Conservation (phyloP, 2,329 filamentous ascomycete genomes). For the Clathrospora elynae region DNA sequence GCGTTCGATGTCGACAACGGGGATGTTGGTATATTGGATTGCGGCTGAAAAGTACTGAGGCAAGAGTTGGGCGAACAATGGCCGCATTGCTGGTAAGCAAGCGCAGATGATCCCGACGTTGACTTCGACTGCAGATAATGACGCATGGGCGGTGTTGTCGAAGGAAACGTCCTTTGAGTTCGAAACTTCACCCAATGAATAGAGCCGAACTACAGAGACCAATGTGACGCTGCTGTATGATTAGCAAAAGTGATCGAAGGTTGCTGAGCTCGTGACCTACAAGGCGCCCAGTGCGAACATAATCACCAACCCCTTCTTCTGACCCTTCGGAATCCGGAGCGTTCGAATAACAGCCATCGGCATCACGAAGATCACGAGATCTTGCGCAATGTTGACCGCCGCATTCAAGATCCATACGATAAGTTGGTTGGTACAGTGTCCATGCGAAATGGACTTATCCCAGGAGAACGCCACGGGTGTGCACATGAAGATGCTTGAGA, state of each 20-base stretch:
- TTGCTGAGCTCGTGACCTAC: constrained; percentile 43
- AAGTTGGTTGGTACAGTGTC: constrained; percentile 40
- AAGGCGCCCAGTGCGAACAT: constrained; percentile 48
- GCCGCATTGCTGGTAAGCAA: constrained; percentile 45
- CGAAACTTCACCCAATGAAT: constrained; percentile 35
- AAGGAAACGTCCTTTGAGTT: constrained; percentile 39
- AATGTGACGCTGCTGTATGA: constrained; percentile 34
- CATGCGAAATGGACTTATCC: constrained; percentile 30
- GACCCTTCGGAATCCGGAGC: constrained; percentile 39
- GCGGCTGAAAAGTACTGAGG: constrained; percentile 43
- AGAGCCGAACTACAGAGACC: constrained; percentile 43
- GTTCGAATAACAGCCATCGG: constrained; percentile 39
- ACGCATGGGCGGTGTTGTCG: constrained; percentile 40
- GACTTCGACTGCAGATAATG: constrained; percentile 41
- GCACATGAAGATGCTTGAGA: constrained; percentile 45
- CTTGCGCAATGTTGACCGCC: constrained; percentile 40
- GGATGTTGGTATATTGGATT: constrained; percentile 20
- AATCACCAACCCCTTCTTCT: constrained; percentile 45
- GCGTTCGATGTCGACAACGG: constrained; percentile 29
- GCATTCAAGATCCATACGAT: constrained; percentile 42
- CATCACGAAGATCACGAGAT: constrained; percentile 41
- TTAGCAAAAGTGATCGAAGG: too few species aligned
- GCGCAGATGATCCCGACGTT: constrained; percentile 45
- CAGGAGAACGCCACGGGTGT: constrained; percentile 41
- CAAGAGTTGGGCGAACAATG: constrained; percentile 45